Base-by-base conservation (phyloP, 2,329 filamentous ascomycete genomes). In the Cyphellophora europaea region DNA sequence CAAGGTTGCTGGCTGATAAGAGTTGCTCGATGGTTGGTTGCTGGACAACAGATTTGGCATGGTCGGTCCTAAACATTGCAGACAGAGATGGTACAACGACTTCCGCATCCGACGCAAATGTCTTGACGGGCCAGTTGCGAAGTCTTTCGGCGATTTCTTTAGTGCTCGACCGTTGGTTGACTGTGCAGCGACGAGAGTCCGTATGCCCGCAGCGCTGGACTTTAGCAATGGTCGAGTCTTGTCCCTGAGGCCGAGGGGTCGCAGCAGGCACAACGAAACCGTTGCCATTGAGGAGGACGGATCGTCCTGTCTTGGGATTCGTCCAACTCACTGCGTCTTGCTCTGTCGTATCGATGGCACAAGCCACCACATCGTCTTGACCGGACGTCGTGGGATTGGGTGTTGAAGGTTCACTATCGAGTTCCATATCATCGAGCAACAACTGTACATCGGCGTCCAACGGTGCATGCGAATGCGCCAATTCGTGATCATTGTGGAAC, bases 1-100 rank as follows among this genome's bases (percentile, higher is more conserved):
- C 53, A 6, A 95, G 61, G 1, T 68, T 69, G 4, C 62, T 50
- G 44, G 78, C 83, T 11, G 37, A 28, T 13, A 30, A n/a, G n/a
- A n/a, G n/a, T n/a, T n/a, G n/a, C n/a, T n/a, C n/a, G n/a, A n/a
- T n/a, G n/a, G n/a, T n/a, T n/a, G n/a, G n/a, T n/a, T n/a, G n/a
- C n/a, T n/a, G n/a, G n/a, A n/a, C n/a, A n/a, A n/a, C n/a, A n/a
- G n/a, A n/a, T n/a, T n/a, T n/a, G n/a, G n/a, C n/a, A n/a, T n/a
- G n/a, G n/a, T n/a, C n/a, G n/a, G n/a, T n/a, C n/a, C n/a, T n/a
- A n/a, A n/a, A n/a, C n/a, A n/a, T n/a, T n/a, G n/a, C n/a, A n/a
- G n/a, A n/a, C n/a, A n/a, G n/a, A n/a, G n/a, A n/a, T n/a, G n/a
- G n/a, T n/a, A n/a, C n/a, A n/a, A n/a, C n/a, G n/a, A n/a, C n/a